Conservation (phyloP, 257 asterid genomes). For the Jasminum sambac region DNA sequence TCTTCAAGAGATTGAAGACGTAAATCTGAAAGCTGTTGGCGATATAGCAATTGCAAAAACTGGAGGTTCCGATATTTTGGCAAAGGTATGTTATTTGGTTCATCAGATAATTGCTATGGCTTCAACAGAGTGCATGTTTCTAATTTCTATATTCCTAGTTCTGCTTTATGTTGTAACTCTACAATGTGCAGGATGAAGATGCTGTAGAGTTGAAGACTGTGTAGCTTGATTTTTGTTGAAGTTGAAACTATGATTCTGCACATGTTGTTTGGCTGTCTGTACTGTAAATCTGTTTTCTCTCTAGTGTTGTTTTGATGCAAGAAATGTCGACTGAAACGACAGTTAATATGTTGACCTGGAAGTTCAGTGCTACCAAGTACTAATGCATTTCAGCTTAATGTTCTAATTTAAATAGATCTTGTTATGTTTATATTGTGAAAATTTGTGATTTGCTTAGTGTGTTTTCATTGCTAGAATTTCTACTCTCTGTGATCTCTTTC, state of each 20-base stretch:
- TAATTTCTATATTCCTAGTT: background rate
- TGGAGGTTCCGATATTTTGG: slow-evolving; percentile 19
- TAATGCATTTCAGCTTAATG: background rate
- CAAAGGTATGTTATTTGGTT: slow-evolving; percentile 23
- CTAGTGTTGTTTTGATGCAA: background rate
- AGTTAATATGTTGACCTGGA: background rate
- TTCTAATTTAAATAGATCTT: background rate
- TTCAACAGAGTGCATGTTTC: background rate
- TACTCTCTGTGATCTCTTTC: no score
- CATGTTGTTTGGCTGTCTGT: background rate
- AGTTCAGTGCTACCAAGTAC: background rate
- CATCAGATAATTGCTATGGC: background rate
- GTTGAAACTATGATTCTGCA: background rate
- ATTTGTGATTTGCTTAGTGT: background rate
- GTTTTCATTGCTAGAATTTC: no score
- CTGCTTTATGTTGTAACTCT: background rate
- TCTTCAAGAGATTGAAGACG: slow-evolving; percentile 40
- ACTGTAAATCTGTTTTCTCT: background rate
- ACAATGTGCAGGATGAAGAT: background rate
- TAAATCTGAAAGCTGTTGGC: slow-evolving; percentile 2
- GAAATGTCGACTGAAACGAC: background rate
- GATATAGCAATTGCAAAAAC: slow-evolving; percentile 26
- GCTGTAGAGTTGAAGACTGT: background rate
- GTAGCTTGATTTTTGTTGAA: background rate
- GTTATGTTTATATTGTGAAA: background rate